phyloP scores from a whole-genome alignment of 2,329 filamentous ascomycete genomes.

The Ascochyta fabae region DNA sequence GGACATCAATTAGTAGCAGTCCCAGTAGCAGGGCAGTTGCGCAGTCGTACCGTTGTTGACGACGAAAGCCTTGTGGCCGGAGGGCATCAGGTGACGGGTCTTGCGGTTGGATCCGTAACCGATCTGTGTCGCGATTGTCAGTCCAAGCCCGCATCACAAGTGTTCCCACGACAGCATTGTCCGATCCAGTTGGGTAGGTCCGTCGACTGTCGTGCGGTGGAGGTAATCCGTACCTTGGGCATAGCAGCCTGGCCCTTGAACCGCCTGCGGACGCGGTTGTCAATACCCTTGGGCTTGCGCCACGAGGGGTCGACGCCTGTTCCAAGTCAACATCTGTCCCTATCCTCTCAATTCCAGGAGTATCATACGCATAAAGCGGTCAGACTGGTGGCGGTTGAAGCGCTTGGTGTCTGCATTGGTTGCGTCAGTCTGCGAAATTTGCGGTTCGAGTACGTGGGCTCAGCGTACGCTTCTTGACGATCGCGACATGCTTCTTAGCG shows the following conservation, averaged over 20 bases:
- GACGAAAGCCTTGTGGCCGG: constrained; percentile 99
- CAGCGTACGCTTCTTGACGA: constrained; percentile 99
- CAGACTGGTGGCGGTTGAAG: constrained; percentile 97
- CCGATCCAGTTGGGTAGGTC: neutral
- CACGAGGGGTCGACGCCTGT: constrained; percentile 77
- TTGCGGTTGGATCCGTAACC: constrained; percentile 99
- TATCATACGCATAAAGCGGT: constrained; percentile 81
- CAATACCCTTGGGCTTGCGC: constrained; percentile 99
- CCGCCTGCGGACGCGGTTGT: constrained; percentile 94
- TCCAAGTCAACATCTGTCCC: constrained; percentile 36
- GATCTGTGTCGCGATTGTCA: constrained; percentile 68
- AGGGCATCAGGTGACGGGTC: constrained; percentile 98
- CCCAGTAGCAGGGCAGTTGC: neutral
- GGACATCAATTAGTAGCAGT: constrained; percentile 42
- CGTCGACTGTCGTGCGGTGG: constrained; percentile 7
- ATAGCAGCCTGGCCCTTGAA: constrained; percentile 96
- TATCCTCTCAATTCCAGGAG: constrained; percentile 13
- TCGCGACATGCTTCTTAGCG: constrained; percentile 98
- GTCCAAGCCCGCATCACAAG: constrained; percentile 23
- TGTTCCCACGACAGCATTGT: neutral
- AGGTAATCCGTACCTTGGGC: constrained; percentile 81
- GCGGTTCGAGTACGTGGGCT: constrained; percentile 26
- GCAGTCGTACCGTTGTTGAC: constrained; percentile 76
- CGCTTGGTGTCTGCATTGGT: constrained; percentile 76
- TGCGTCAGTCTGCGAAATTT: constrained; percentile 44